These are phyloP conservation scores for Fusarium coicis DNA, from an alignment of 2,329 filamentous ascomycete genomes.

Conservation along the genomic window DNA sequence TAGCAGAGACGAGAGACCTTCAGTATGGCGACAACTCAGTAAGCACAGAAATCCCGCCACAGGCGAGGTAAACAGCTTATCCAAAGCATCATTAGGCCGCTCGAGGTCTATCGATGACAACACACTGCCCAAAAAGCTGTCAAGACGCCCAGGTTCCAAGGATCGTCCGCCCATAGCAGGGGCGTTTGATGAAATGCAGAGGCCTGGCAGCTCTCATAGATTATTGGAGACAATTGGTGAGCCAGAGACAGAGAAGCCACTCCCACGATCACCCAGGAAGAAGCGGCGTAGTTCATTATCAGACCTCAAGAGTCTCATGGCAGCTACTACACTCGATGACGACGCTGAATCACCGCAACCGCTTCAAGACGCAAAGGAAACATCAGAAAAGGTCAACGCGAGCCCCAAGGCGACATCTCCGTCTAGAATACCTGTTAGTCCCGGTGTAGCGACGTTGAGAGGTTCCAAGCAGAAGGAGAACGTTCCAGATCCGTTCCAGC, in stretches of 20 bases:
- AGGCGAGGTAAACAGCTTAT: slow-evolving; percentile 71
- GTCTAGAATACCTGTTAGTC: slow-evolving; percentile 65
- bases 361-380: slow-evolving; percentile 63
- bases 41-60: slow-evolving; percentile 75
- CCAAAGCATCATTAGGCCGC: slow-evolving; percentile 73
- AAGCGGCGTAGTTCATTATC: slow-evolving; percentile 93
- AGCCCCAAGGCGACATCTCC: slow-evolving; percentile 54
- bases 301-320: slow-evolving; percentile 79
- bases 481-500: slow-evolving; percentile 39
- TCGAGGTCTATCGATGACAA: slow-evolving; percentile 81
- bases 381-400: slow-evolving; percentile 68
- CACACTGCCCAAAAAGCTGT: slow-evolving; percentile 56
- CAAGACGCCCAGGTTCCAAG: slow-evolving; percentile 64
- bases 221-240: slow-evolving; percentile 70
- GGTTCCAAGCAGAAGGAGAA: slow-evolving; percentile 61
- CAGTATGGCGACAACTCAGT: slow-evolving; percentile 88
- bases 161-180: slow-evolving; percentile 71
- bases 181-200: slow-evolving; percentile 68
- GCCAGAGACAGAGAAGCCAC: slow-evolving; percentile 57
- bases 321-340: slow-evolving; percentile 63
- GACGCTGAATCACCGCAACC: slow-evolving; percentile 56
- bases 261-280: slow-evolving; percentile 65
- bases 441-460: slow-evolving; percentile 52
- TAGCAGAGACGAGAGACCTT: slow-evolving; percentile 80
- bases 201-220: slow-evolving; percentile 68